phyloP scores from a whole-genome alignment of 2,329 filamentous ascomycete species.

The Rhinocladiella similis region DNA sequence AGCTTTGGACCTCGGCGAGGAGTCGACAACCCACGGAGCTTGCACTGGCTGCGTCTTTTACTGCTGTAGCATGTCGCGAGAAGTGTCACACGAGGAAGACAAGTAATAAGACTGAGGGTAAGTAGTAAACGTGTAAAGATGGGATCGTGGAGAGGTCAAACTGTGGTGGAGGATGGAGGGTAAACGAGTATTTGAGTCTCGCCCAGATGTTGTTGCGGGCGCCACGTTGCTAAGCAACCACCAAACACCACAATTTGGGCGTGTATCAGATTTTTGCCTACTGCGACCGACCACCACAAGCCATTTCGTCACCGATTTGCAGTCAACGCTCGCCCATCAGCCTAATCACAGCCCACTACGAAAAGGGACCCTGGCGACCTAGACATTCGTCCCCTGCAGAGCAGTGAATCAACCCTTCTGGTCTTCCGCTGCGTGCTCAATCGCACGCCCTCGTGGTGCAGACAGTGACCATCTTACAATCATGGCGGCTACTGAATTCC shows the following conservation, averaged over 20 bases:
- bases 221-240: background rate
- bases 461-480: background rate
- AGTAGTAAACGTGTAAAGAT: background rate
- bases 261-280: background rate
- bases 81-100: background rate
- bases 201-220: background rate
- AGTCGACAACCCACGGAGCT: constrained; percentile 1
- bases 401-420: too few relatives aligned
- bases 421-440: too few relatives aligned
- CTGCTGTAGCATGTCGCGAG: constrained; percentile 16
- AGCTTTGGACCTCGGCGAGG: constrained; percentile 3
- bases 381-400: background rate
- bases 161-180: background rate
- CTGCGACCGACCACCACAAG: background rate
- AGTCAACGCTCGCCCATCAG: background rate
- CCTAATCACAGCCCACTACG: background rate
- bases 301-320: constrained; percentile 1
- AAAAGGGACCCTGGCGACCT: background rate
- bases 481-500: constrained; percentile 34
- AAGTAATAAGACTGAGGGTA: background rate
- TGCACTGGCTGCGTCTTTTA: constrained; percentile 4
- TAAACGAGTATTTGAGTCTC: background rate
- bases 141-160: background rate
- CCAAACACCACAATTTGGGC: background rate
- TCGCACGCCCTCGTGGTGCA: background rate